These are phyloP conservation scores for Stylonectria norvegica DNA, from an alignment of 2,329 filamentous ascomycete species.

Conservation along the genomic window DNA sequence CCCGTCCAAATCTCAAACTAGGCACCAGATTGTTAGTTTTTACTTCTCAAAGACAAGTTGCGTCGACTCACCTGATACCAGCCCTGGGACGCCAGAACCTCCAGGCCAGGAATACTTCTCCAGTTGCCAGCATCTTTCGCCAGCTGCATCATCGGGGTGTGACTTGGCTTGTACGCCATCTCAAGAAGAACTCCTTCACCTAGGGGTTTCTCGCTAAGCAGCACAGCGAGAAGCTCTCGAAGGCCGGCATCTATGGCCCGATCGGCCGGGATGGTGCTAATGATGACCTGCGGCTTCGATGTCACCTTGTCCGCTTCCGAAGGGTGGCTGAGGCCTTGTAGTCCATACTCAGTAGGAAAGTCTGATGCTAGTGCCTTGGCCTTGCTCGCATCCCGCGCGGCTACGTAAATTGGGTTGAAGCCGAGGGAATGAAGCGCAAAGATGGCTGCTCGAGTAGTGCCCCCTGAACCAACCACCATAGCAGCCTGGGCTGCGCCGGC, in stretches of 20 bases:
- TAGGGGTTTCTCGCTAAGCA: slow-evolving; percentile 43
- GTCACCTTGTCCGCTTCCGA: slow-evolving; percentile 46
- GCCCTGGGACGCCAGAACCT: slow-evolving; percentile 87
- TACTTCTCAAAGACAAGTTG: background rate
- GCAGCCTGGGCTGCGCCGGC: slow-evolving; percentile 62
- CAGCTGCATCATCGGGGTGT: slow-evolving; percentile 81
- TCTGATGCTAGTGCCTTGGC: slow-evolving; percentile 63
- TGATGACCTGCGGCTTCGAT: slow-evolving; percentile 61
- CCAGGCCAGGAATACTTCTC: slow-evolving; percentile 80
- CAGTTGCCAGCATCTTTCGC: slow-evolving; percentile 70
- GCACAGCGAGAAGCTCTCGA: slow-evolving; percentile 57
- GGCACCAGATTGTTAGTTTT: background rate
- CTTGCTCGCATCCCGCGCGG: slow-evolving; percentile 71
- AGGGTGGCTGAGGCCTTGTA: slow-evolving; percentile 57
- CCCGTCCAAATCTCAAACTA: slow-evolving; percentile 83
- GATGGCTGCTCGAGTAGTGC: slow-evolving; percentile 87
- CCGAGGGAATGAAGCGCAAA: slow-evolving; percentile 82
- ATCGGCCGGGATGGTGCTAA: slow-evolving; percentile 90
- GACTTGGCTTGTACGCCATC: slow-evolving; percentile 91
- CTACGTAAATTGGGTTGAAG: slow-evolving; percentile 81
- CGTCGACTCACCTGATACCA: slow-evolving; percentile 68
- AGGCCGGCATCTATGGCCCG: slow-evolving; percentile 72
- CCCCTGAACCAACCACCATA: slow-evolving; percentile 85
- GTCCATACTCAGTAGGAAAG: slow-evolving; percentile 71
- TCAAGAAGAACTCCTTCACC: slow-evolving; percentile 65